Conservation (phyloP, 2,329 filamentous ascomycete species). For the Botrytis medusae region DNA sequence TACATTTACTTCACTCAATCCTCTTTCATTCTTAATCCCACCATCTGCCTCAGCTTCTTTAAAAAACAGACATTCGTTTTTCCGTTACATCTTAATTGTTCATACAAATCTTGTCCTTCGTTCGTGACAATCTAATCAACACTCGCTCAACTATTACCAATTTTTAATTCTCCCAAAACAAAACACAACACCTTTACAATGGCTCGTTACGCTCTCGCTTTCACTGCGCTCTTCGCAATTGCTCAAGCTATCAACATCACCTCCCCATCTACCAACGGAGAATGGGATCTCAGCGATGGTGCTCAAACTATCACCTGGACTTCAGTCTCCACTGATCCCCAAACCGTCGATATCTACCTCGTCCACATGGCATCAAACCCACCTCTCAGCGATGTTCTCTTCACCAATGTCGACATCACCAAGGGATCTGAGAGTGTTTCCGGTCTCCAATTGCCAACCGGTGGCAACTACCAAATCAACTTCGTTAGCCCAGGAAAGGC, state of each 20-base stretch:
- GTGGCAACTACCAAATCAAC: constrained; percentile 21
- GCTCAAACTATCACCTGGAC: constrained; percentile 21
- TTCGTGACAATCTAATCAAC: constrained; percentile 13
- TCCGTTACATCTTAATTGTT: background rate
- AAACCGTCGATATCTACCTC: constrained; percentile 20
- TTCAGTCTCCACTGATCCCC: constrained; percentile 17
- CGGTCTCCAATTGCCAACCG: constrained; percentile 21
- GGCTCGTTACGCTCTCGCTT: constrained; percentile 20
- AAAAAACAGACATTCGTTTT: constrained; percentile 19
- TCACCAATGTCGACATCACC: constrained; percentile 4
- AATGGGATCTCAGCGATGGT: constrained; percentile 17
- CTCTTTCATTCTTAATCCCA: constrained; percentile 8
- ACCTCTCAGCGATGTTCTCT: constrained; percentile 14
- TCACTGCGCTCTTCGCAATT: constrained; percentile 20
- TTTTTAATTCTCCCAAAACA: constrained; percentile 3
- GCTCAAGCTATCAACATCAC: constrained; percentile 23
- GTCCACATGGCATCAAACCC: constrained; percentile 18
- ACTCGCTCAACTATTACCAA: constrained; percentile 11
- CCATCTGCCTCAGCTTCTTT: background rate
- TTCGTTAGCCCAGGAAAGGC: constrained; percentile 18
- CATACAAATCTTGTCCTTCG: constrained; percentile 12
- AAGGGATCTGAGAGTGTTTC: constrained; percentile 6
- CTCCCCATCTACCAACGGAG: constrained; percentile 8
- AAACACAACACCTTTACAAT: constrained; percentile 12
- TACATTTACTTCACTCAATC: constrained; percentile 10